Base-by-base conservation (phyloP, 495 filamentous ascomycete genomes). In the Aspergillus homomorphus region DNA sequence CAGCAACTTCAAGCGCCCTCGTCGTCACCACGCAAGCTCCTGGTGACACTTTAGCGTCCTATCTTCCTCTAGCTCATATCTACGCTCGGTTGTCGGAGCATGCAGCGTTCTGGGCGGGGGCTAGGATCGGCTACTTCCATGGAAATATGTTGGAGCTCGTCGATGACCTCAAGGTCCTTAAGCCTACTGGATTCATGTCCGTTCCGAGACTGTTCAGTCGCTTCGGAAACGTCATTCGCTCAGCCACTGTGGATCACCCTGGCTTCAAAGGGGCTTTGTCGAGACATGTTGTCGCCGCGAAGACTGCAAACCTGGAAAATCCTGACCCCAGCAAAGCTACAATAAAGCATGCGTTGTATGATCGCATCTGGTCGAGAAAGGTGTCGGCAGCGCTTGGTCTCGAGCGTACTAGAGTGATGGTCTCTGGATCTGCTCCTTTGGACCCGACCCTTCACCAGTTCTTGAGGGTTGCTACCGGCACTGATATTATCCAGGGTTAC, bases 51-150 rank as follows among this genome's bases (percentile, higher is more conserved):
- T 75, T 84, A 45, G 81, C 87, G 61, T 98, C 94, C 1, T 98
- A 98, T 72, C 85, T 98, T 22, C 94, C 94, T 1, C 80, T 97
- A 6, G 94, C 94, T 30, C 94, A 98, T 70, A 98, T 98, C 61
- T 98, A 89, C 70, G 88, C 89, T 54, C 89, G 94, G 56, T 78
- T 96, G 58, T 76, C 81, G 15, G 94, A 98, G 69, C 90, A 96
- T 70, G 76, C 74, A 14, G 79, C 84, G 19, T 78, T 98, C 22
- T 86, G 86, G 71, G 77, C 81, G 53, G 93, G 91, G 58, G 83
- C 79, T 12, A 76, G 82, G 21, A 90, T 98, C 69, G 94, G 95
- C 21, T 98, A 93, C 70, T 98, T 96, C 81, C 93, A 96, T 62
- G 94, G 94, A 48, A 89, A 96, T 65, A 90, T 98, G 64, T 63